Evolutionary conservation across 2,329 filamentous ascomycete species (phyloP).

Genomic region (Nothopassalora personata): DNA sequence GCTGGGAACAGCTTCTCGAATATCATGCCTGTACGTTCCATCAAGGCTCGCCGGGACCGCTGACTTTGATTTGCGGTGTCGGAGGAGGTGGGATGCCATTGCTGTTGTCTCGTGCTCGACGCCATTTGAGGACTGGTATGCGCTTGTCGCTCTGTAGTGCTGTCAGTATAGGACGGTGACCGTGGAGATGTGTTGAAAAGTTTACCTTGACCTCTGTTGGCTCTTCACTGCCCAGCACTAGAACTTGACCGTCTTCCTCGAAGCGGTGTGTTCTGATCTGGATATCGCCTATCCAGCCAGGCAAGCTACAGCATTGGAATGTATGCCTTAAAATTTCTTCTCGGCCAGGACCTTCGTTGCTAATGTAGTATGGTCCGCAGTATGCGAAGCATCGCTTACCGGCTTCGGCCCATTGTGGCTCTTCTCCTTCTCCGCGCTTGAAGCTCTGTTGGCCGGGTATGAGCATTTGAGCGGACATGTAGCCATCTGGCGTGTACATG

Average conservation of each 20-base stretch:
- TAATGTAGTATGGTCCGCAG: conserved; percentile 37
- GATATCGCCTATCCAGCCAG: conserved; percentile 36
- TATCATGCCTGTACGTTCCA: neutral
- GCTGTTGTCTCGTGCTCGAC: conserved; percentile 31
- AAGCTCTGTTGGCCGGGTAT: conserved; percentile 36
- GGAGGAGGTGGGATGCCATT: conserved; percentile 31
- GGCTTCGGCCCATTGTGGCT: conserved; percentile 37
- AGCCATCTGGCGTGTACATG: conserved; percentile 37
- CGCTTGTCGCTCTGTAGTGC: conserved; percentile 32
- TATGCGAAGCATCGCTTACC: conserved; percentile 36
- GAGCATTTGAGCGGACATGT: conserved; percentile 37
- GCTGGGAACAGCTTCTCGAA: neutral
- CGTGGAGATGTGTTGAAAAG: neutral
- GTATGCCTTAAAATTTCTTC: conserved; percentile 34
- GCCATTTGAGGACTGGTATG: conserved; percentile 35
- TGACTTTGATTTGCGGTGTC: conserved; percentile 36
- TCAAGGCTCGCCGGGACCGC: conserved; percentile 36
- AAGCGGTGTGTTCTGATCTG: conserved; percentile 35
- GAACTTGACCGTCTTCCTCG: conserved; percentile 35
- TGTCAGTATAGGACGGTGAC: neutral
- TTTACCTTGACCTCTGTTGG: conserved; percentile 36
- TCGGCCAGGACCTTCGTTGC: conserved; percentile 30
- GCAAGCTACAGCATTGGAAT: conserved; percentile 36
- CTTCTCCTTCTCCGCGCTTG: conserved; percentile 35
- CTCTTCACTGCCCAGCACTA: conserved; percentile 36